These are phyloP conservation scores for Saturnispora quitensis DNA, from an alignment of 805 yeast genomes.

Conservation along the genomic window DNA sequence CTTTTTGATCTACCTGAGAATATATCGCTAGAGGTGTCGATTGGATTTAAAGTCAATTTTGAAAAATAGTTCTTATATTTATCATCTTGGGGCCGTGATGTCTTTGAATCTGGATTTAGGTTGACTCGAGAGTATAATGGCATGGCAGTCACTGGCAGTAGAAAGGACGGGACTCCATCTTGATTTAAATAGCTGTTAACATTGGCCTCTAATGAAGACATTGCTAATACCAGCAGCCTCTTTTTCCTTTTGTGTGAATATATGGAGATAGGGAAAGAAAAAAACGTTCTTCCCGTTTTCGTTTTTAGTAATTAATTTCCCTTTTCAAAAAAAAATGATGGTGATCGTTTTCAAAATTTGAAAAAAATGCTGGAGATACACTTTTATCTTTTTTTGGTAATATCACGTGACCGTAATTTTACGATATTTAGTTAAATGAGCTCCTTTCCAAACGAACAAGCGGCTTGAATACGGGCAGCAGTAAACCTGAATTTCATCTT, in stretches of 20 bases:
- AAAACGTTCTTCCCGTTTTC: background rate
- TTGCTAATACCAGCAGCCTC: background rate
- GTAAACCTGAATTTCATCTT: too few species aligned
- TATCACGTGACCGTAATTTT: background rate
- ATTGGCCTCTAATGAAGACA: background rate
- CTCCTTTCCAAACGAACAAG: background rate
- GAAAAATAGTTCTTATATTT: constrained; percentile 20
- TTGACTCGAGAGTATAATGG: constrained; percentile 4
- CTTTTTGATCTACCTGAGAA: constrained; percentile 1
- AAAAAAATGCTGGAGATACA: background rate
- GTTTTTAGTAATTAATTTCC: background rate
- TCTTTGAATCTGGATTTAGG: background rate
- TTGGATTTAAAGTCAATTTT: constrained; percentile 6
- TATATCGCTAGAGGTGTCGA: background rate
- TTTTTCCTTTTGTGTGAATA: background rate
- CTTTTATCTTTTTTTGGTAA: background rate
- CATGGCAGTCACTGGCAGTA: constrained; percentile 3
- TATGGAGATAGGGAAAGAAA: background rate
- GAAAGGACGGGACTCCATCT: background rate
- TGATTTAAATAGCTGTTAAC: background rate
- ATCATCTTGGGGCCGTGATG: constrained; percentile 1
- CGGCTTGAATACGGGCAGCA: too few species aligned
- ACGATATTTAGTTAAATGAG: background rate
- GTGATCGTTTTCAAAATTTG: background rate
- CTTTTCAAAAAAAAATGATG: background rate